These are phyloP conservation scores for Schwanniomyces etchellsii DNA, from an alignment of 1,139 yeast species.

Conservation along the genomic window DNA sequence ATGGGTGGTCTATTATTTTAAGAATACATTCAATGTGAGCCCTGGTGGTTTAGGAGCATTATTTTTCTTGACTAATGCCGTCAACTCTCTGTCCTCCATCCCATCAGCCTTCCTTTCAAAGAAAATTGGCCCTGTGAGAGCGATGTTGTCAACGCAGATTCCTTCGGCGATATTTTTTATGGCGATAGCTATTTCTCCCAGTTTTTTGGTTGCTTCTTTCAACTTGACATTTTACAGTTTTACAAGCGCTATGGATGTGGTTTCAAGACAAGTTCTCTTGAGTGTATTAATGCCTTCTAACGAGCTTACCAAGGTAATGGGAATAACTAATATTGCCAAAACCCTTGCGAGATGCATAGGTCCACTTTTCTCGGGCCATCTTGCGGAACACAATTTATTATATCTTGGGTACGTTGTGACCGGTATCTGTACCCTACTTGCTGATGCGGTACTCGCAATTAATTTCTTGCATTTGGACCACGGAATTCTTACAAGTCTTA, in stretches of 20 bases:
- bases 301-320: constrained; percentile 75
- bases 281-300: constrained; percentile 58
- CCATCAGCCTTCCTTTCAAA: constrained; percentile 71
- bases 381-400: constrained; percentile 51
- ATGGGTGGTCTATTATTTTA: constrained; percentile 81
- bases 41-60: constrained; percentile 42
- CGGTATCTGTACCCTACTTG: constrained; percentile 47
- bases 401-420: constrained; percentile 59
- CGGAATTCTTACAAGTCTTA: too few species aligned
- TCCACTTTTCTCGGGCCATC: constrained; percentile 69
- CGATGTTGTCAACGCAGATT: constrained; percentile 70
- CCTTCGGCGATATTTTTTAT: constrained; percentile 68
- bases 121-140: constrained; percentile 68
- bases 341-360: constrained; percentile 82
- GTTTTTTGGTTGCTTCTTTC: constrained; percentile 32
- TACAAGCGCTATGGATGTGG: constrained; percentile 81
- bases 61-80: constrained; percentile 59
- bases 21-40: constrained; percentile 29
- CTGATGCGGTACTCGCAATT: constrained; percentile 38
- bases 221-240: constrained; percentile 51
- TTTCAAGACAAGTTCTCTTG: constrained; percentile 77
- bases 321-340: constrained; percentile 78
- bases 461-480: constrained; percentile 37
- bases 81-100: constrained; percentile 57
- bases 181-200: constrained; percentile 19